A percentile compares a stretch with the other conserved stretches of the same genome.
Evolutionary conservation across 2,329 filamentous ascomycete species (phyloP).

Genomic region (Alternaria longipes): DNA sequence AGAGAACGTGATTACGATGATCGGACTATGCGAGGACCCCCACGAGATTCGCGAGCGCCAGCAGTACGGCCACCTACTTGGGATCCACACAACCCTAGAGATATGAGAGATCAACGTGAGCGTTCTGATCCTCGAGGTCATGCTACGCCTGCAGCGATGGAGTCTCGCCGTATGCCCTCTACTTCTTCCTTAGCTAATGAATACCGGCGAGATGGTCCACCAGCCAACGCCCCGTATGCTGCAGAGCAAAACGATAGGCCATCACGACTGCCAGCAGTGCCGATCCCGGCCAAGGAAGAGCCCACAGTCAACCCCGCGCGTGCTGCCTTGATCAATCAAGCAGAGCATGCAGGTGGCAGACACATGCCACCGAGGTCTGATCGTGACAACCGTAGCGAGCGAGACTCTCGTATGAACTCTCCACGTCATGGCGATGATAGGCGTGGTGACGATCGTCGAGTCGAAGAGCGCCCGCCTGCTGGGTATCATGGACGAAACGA

Average conservation of each 20-base stretch:
- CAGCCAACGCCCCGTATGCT: conserved; percentile 26
- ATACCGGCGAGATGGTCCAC: conserved; percentile 40
- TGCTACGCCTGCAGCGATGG: conserved; percentile 25
- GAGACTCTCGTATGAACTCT: conserved; percentile 42
- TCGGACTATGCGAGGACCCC: conserved; percentile 44
- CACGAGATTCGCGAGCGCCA: conserved; percentile 43
- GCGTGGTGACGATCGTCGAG: conserved; percentile 38
- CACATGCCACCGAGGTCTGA: conserved; percentile 39
- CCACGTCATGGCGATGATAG: conserved; percentile 38
- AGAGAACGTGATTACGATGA: conserved; percentile 51
- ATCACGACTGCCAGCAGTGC: conserved; percentile 26
- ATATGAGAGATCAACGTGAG: conserved; percentile 41
- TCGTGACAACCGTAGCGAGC: conserved; percentile 44
- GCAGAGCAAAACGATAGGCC: conserved; percentile 36
- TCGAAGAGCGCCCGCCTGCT: conserved; percentile 35
- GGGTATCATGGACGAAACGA: conserved; percentile 40
- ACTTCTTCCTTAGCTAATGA: conserved; percentile 35
- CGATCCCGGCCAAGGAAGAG: conserved; percentile 29
- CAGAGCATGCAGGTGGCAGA: conserved; percentile 32
- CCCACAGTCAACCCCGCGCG: conserved; percentile 55
- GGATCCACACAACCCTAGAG: conserved; percentile 41
- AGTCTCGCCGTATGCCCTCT: conserved; percentile 35
- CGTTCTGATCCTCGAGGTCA: conserved; percentile 44
- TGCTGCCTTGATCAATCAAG: conserved; percentile 53
- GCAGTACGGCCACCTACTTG: conserved; percentile 36